Evolutionary conservation across 2,329 filamentous ascomycete species (phyloP).

Genomic region (Metarhizium humberi): DNA sequence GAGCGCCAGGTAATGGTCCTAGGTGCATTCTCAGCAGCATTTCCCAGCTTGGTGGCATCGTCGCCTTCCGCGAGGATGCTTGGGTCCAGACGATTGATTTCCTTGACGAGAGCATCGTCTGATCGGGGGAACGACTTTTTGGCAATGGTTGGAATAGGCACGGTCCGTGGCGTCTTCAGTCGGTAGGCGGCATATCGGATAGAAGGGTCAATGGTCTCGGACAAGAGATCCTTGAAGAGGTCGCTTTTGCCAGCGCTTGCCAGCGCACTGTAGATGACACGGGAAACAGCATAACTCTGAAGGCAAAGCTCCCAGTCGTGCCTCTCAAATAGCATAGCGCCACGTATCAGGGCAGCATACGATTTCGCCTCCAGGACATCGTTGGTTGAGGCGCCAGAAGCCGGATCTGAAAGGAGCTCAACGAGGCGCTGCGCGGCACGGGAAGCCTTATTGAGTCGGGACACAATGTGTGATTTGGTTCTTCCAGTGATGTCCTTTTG

Average conservation of each 20-base stretch:
- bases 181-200: constrained; percentile 94
- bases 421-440: constrained; percentile 61
- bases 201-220: constrained; percentile 81
- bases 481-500: constrained; percentile 70
- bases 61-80: constrained; percentile 50
- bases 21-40: constrained; percentile 47
- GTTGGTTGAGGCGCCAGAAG: constrained; percentile 55
- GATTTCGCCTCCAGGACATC: constrained; percentile 81
- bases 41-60: constrained; percentile 38
- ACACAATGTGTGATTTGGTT: constrained; percentile 80
- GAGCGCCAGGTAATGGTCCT: constrained; percentile 79
- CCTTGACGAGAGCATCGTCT: constrained; percentile 50
- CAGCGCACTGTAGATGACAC: constrained; percentile 75
- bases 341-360: constrained; percentile 68
- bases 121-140: constrained; percentile 66
- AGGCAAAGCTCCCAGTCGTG: constrained; percentile 76
- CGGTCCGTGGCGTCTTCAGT: constrained; percentile 74
- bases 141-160: constrained; percentile 70
- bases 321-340: constrained; percentile 77
- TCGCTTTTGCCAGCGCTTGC: constrained; percentile 54
- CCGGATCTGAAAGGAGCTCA: constrained; percentile 52
- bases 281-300: constrained; percentile 62
- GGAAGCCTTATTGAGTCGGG: constrained; percentile 72
- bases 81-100: constrained; percentile 63
- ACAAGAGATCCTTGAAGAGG: constrained; percentile 75